Base-by-base conservation (phyloP, 305 asterid species). In the Ilex paraguariensis region DNA sequence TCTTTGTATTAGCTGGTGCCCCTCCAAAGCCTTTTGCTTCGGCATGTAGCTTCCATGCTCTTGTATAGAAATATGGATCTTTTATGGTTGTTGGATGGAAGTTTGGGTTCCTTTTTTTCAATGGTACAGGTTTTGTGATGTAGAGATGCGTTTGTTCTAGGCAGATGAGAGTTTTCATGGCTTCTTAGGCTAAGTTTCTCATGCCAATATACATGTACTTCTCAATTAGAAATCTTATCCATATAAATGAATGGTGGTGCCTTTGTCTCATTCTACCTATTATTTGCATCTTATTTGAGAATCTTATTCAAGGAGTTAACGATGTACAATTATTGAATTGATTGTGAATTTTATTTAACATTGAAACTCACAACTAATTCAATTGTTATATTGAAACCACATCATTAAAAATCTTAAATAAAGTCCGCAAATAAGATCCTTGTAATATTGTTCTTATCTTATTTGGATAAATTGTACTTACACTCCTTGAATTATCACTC, bases 21-120 rank as follows among this genome's bases (percentile, higher is more conserved):
- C 60, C 57, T 49, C 68, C 66, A 71, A 86, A 86, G 60, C 93
- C 96, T 77, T 81, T 89, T 53, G 82, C 82, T 67, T 84, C 84
- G 53, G 71, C 72, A 5, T 68, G 68, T 62, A 81, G 39, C 75
- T 73, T 75, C 94, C 91, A 75, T 28, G 67, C 67, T 60, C 57
- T 62, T 45, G 40, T 66, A 7, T 50, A 72, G 56, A 56, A 30
- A 13, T 65, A 33, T 10, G 73, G 80, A 14, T 16, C 32, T 31
- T 46, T 64, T 3, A 58, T 49, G 55, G 31, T 73, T 70, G 44
- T 48, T 44, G 62, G 72, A 54, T 44, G 72, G 69, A 61, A 68
- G 49, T 63, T 13, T 36, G 62, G 78, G 77, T 52, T 52, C 64
- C 33, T 65, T 60, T 52, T 69, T 36, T 68, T 75, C 70, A 59